Evolutionary conservation across 352 stramenopile species (phyloP), one percentile per base, ranked within the genome.

Genomic region (Phytophthora ohioensis): DNA sequence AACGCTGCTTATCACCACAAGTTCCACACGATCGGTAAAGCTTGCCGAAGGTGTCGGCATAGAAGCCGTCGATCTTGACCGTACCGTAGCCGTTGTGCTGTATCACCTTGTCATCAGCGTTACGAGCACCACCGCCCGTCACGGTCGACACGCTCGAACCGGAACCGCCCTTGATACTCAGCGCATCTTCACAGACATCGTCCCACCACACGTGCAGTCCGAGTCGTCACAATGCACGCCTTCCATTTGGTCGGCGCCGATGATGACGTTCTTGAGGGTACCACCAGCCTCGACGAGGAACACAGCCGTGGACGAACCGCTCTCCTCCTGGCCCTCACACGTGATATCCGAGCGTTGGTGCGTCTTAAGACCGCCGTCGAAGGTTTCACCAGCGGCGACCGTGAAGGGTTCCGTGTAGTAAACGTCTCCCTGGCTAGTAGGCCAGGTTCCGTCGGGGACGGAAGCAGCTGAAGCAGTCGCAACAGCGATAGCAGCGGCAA

Each of bases 351-450:
- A 83, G 31, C 72, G 80, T n/a, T 91, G 64, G 68, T 84, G 89
- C 10, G 77, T 91, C 68, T 89, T 75, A 63, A 85, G 77, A 13
- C 73, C 72, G 17, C 83, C 83, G 43, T 89, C 83, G 56, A 85
- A 90, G 11, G 63, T 69, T 13, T 76, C 72, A n/a, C 75, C 81
- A 5, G 71, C 72, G 6, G 68, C 57, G 12, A 87, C 79, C 4
- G 68, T 69, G 53, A 81, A 79, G 1, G 73, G 52, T 39, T 74
- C 70, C 32, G 57, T 56, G 61, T 72, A 78, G 51, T 64, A 53
- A 38, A 70, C 60, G 12, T 57, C 21, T 1, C 67, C 67, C 15
- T 51, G 35, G 48, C 67, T 75, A n/a, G 62, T 71, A 13, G 61
- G 67, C 67, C 67, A 75, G 3, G 61, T 75, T 58, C 67, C 61